Evolutionary conservation across 2,329 filamentous ascomycete species (phyloP).

Genomic region (Drechslera avenae): DNA sequence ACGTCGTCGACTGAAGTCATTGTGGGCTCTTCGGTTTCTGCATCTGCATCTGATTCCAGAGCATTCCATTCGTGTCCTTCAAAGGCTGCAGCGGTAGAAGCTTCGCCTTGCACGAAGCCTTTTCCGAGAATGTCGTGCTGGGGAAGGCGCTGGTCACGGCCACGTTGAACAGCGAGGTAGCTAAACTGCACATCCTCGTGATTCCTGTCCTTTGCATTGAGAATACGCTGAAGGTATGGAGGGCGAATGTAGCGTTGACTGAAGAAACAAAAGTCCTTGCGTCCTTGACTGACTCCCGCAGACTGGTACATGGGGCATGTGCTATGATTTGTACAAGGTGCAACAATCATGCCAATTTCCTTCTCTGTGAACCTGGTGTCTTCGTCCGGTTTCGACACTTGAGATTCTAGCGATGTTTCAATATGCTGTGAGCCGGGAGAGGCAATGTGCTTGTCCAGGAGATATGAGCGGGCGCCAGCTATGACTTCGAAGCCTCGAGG

Average conservation of each 20-base stretch:
- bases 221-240: slow-evolving; percentile 75
- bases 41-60: slow-evolving; percentile 15
- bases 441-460: slow-evolving; percentile 76
- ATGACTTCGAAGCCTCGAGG: slow-evolving; percentile 92
- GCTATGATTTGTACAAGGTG: slow-evolving; percentile 82
- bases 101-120: slow-evolving; percentile 56
- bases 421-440: slow-evolving; percentile 60
- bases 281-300: slow-evolving; percentile 70
- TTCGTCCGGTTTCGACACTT: slow-evolving; percentile 47
- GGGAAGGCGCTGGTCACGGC: slow-evolving; percentile 61
- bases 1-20: slow-evolving; percentile 41
- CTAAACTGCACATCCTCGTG: slow-evolving; percentile 92
- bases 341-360: slow-evolving; percentile 66
- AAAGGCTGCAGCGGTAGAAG: slow-evolving; percentile 70
- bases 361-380: slow-evolving; percentile 50
- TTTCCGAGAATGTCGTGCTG: slow-evolving; percentile 39
- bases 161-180: slow-evolving; percentile 84
- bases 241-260: slow-evolving; percentile 86
- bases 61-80: slow-evolving; percentile 64
- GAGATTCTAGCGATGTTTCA: slow-evolving; percentile 46
- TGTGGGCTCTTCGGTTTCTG: slow-evolving; percentile 29
- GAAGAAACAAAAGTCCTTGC: slow-evolving; percentile 92
- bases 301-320: slow-evolving; percentile 86
- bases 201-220: slow-evolving; percentile 72
- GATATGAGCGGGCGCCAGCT: slow-evolving; percentile 77